phyloP scores from a whole-genome alignment of 2,329 filamentous ascomycete genomes.

The Scolecobasidium constrictum region DNA sequence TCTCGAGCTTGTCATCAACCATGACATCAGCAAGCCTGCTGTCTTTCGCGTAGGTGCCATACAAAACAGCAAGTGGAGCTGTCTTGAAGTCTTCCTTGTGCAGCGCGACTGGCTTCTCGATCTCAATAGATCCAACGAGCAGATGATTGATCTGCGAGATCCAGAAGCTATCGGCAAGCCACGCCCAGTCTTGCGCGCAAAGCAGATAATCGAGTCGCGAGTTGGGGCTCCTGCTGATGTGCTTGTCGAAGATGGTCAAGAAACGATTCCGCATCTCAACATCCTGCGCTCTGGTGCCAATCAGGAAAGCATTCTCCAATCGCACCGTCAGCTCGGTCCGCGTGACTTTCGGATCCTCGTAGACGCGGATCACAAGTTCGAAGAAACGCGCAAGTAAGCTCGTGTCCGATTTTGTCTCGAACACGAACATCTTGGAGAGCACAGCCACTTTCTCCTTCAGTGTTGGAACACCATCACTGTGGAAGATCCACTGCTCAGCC shows the following conservation, averaged over 20 bases:
- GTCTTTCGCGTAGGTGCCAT: constrained; percentile 64
- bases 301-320: constrained; percentile 95
- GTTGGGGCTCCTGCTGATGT: constrained; percentile 82
- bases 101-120: constrained; percentile 66
- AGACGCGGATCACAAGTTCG: constrained; percentile 92
- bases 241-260: constrained; percentile 91
- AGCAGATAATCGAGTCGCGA: constrained; percentile 83
- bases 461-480: constrained; percentile 89
- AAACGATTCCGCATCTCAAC: constrained; percentile 96
- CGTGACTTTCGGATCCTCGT: constrained; percentile 93
- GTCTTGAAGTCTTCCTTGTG: constrained; percentile 76
- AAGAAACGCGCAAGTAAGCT: constrained; percentile 87
- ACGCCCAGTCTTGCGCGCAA: constrained; percentile 93
- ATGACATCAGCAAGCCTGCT: constrained; percentile 52
- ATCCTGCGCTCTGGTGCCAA: constrained; percentile 84
- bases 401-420: constrained; percentile 73
- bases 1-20: constrained; percentile 72
- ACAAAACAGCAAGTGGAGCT: constrained; percentile 62
- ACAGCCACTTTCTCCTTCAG: constrained; percentile 98
- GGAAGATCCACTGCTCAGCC: constrained; percentile 94
- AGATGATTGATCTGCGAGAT: constrained; percentile 89
- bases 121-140: constrained; percentile 81
- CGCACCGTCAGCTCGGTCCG: constrained; percentile 91
- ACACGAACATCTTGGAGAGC: constrained; percentile 96
- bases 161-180: constrained; percentile 91